Evolutionary conservation across 164 flowering plant genomes (phyloP), one percentile per base, ranked within the genome.

Genomic region (Liquidambar formosana): DNA sequence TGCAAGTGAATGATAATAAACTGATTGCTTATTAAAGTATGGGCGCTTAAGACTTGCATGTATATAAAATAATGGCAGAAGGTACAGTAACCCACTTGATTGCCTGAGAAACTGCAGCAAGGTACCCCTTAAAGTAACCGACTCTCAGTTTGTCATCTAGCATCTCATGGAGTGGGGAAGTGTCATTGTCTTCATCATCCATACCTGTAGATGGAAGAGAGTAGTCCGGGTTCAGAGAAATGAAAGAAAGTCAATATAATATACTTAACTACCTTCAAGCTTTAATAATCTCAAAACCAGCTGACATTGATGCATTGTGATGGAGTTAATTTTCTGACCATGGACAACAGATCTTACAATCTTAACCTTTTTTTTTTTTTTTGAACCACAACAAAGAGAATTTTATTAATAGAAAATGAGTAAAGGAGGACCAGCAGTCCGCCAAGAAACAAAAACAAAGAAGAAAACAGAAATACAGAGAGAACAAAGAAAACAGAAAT

Each of bases 161-260:
- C 75, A 83, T 79, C 78, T 92, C 97, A 72, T 89, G 80, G 46
- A 94, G 82, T 12, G 84, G 82, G 44, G 77, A 52, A 27, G 69
- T 60, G 38, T 71, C 82, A 73, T 75, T 63, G 15, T 94, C 88
- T 72, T 92, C 98, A 69, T 92, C 98, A 83, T 94, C 98, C 97
- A 94, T 92, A 47, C 98, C 98, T 94, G 79, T n/a, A 65, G 41
- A 62, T 3, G 27, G 47, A 19, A 33, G 22, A 48, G 16, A 68
- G 22, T 27, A 6, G n/a, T 26, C 18, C 4, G 23, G 44, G 11
- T 63, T 63, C 25, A 64, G 11, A 47, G 26, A 2, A 18, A 26
- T 48, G 4, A 11, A 27, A 46, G 16, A 27, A 22, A 59, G 10
- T 5, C 3, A 28, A 0, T 26, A 52, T 19, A 18, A 23, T 4